Percentiles rank a stretch among this genome's conserved stretches.
These are phyloP conservation scores for Pyricularia pennisetigena DNA, from an alignment of 2,329 filamentous ascomycete species.

Conservation along the genomic window DNA sequence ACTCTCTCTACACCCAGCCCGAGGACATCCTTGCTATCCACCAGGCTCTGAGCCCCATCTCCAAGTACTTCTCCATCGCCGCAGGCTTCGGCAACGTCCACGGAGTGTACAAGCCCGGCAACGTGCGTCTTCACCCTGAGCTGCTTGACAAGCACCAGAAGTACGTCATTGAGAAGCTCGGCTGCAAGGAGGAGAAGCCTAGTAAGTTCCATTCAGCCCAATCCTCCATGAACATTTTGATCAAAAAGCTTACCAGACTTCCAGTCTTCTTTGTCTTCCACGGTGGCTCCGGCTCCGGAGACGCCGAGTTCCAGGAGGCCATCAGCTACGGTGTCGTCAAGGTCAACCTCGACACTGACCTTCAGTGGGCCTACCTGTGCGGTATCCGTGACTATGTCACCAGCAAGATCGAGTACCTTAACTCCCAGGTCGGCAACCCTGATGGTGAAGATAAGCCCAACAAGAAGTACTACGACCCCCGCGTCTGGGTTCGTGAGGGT, in stretches of 20 bases:
- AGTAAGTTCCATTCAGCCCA: conserved; percentile 6
- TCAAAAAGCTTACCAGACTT: background rate
- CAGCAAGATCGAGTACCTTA: conserved; percentile 91
- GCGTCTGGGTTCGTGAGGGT: conserved; percentile 72
- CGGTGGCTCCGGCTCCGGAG: conserved; percentile 85
- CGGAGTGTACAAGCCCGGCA: conserved; percentile 87
- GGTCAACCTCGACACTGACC: conserved; percentile 98
- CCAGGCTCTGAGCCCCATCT: conserved; percentile 75
- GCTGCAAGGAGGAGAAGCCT: conserved; percentile 38
- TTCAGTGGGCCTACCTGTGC: conserved; percentile 87
- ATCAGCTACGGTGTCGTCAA: conserved; percentile 95
- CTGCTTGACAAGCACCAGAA: conserved; percentile 94
- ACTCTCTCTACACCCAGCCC: conserved; percentile 93
- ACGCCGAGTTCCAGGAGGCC: conserved; percentile 82
- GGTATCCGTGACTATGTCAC: conserved; percentile 93
- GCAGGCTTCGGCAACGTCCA: conserved; percentile 98
- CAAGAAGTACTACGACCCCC: conserved; percentile 89
- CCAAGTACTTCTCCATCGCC: conserved; percentile 94
- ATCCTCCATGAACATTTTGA: background rate
- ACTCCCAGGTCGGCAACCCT: conserved; percentile 83
- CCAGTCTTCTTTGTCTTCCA: conserved; percentile 96
- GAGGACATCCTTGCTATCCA: conserved; percentile 92
- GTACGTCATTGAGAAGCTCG: conserved; percentile 75
- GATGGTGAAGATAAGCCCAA: conserved; percentile 93
- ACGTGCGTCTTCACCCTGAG: conserved; percentile 94